phyloP scores from a whole-genome alignment of 2,329 filamentous ascomycete species.

The Elsinoe batatas region DNA sequence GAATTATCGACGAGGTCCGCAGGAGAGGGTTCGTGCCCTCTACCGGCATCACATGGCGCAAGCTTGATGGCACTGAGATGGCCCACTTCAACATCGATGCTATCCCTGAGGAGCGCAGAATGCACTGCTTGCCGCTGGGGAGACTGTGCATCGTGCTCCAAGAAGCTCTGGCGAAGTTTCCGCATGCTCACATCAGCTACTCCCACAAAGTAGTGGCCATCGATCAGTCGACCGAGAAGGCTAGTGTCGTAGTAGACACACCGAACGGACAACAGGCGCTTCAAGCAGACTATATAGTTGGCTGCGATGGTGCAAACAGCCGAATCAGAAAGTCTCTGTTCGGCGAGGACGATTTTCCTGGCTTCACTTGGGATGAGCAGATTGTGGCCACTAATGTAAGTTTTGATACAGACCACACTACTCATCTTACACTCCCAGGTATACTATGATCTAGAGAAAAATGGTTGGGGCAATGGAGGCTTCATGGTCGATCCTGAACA shows the following conservation, averaged over 20 bases:
- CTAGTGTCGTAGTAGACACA: constrained; percentile 22
- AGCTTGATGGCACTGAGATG: constrained; percentile 21
- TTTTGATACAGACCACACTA: neutral
- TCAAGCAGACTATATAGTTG: constrained; percentile 19
- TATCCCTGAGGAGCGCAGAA: constrained; percentile 16
- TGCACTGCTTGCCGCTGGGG: constrained; percentile 20
- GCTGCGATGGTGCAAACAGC: constrained; percentile 20
- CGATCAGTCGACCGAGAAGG: constrained; percentile 21
- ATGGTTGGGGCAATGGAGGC: constrained; percentile 32
- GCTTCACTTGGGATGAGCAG: constrained; percentile 16
- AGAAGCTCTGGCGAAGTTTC: constrained; percentile 17
- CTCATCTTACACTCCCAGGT: neutral
- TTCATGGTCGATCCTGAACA: constrained; percentile 31
- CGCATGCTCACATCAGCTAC: constrained; percentile 19
- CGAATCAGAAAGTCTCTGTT: constrained; percentile 18
- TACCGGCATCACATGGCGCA: constrained; percentile 22
- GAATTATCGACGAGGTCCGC: constrained; percentile 29
- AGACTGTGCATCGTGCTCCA: constrained; percentile 21
- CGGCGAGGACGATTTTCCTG: constrained; percentile 21
- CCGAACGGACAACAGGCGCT: constrained; percentile 15
- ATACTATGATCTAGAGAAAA: constrained; percentile 27
- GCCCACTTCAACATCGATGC: constrained; percentile 21
- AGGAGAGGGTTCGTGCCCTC: constrained; percentile 18
- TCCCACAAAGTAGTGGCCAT: constrained; percentile 20
- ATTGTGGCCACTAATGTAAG: constrained; percentile 18